These are phyloP conservation scores for Aegilops speltoides DNA, from an alignment of 176 grass and related monocot genomes.

Conservation along the genomic window DNA sequence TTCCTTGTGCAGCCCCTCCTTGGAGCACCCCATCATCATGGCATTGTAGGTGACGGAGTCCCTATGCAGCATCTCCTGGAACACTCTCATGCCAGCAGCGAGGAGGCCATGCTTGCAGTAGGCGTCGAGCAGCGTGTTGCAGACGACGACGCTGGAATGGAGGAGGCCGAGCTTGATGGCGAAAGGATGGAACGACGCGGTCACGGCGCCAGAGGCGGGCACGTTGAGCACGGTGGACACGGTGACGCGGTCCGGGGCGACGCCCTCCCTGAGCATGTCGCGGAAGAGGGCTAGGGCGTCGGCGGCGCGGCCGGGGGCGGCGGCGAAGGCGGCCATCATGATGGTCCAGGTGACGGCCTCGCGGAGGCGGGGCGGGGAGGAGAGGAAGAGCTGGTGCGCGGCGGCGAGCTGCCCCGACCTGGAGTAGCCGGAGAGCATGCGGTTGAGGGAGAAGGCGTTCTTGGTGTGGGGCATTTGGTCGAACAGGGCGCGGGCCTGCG, in stretches of 20 bases:
- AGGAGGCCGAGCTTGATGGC: conserved; percentile 61
- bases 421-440: conserved; percentile 54
- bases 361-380: conserved; percentile 4
- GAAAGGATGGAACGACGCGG: conserved; percentile 43
- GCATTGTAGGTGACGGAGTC: conserved; percentile 81
- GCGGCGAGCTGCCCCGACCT: conserved; percentile 35
- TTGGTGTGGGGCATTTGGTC: conserved; percentile 32
- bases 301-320: neutral
- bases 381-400: conserved; percentile 42
- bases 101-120: conserved; percentile 81
- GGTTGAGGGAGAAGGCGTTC: conserved; percentile 51
- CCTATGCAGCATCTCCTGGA: conserved; percentile 61
- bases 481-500: conserved; percentile 44
- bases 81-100: conserved; percentile 33
- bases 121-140: conserved; percentile 73
- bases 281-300: conserved; percentile 58
- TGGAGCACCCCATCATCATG: conserved; percentile 79
- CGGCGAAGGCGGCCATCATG: conserved; percentile 50
- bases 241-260: conserved; percentile 49
- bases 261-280: conserved; percentile 49
- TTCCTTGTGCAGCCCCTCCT: conserved; percentile 53
- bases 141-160: conserved; percentile 25
- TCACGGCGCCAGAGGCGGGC: conserved; percentile 4
- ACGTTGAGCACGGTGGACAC: conserved; percentile 46
- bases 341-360: conserved; percentile 65